Evolutionary conservation across 2,329 filamentous ascomycete species (phyloP).

Genomic region (Ophiostoma perfectum): DNA sequence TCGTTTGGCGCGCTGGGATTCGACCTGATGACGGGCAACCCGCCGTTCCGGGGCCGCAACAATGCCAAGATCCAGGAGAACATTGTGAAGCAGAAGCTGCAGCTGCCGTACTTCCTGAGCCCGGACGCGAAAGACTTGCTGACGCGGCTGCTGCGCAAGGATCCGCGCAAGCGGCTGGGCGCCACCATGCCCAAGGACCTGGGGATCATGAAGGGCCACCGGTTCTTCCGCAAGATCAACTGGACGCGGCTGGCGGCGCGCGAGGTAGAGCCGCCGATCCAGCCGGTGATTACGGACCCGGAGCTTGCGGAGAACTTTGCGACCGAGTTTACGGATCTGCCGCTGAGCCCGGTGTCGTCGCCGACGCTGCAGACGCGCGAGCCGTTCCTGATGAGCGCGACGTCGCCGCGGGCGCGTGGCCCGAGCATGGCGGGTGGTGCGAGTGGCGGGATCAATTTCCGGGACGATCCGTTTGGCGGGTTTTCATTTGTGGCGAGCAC

Average conservation of each 20-base stretch:
- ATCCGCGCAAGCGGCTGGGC: constrained; percentile 84
- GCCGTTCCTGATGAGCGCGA: not conserved
- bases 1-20: constrained; percentile 88
- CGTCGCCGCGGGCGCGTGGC: constrained; percentile 1
- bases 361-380: constrained; percentile 24
- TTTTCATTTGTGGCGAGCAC: constrained; percentile 59
- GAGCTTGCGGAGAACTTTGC: constrained; percentile 96
- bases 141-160: constrained; percentile 82
- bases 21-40: constrained; percentile 86
- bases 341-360: constrained; percentile 66
- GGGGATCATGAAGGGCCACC: constrained; percentile 77
- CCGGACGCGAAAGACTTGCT: constrained; percentile 92
- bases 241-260: constrained; percentile 81
- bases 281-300: constrained; percentile 89
- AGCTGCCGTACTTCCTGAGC: constrained; percentile 82
- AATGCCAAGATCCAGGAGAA: constrained; percentile 93
- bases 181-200: constrained; percentile 86
- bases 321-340: constrained; percentile 80
- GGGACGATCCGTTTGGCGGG: constrained; percentile 57
- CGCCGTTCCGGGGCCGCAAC: constrained; percentile 86
- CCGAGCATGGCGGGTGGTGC: constrained; percentile 16
- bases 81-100: constrained; percentile 87
- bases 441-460: constrained; percentile 30
- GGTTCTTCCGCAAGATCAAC: constrained; percentile 96
- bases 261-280: constrained; percentile 82